phyloP scores from a whole-genome alignment of 495 filamentous ascomycete genomes.

The Amphirosellinia nigrospora region DNA sequence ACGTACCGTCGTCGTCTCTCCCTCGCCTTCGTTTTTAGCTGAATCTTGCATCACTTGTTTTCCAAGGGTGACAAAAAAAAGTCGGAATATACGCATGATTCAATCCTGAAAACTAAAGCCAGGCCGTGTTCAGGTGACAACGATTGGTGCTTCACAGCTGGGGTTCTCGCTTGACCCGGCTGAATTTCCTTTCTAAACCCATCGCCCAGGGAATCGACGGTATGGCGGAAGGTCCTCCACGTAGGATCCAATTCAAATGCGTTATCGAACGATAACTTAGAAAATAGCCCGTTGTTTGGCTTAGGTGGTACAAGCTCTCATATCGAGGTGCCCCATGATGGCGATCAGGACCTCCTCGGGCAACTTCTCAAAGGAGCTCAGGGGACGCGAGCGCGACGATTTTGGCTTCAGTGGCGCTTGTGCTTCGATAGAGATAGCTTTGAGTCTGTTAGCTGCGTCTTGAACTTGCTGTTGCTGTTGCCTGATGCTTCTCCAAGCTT shows the following conservation, averaged over 20 bases:
- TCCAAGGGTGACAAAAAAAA: neutral
- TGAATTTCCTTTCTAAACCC: neutral
- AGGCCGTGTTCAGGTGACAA: neutral
- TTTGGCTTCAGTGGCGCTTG: neutral
- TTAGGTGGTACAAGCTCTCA: slow-evolving; percentile 20
- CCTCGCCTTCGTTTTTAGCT: neutral
- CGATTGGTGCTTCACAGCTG: too few species aligned
- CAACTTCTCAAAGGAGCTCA: slow-evolving; percentile 16
- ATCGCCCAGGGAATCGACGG: neutral
- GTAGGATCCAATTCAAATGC: neutral
- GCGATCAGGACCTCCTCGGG: slow-evolving; percentile 19
- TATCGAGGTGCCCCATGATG: slow-evolving; percentile 17
- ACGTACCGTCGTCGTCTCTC: neutral
- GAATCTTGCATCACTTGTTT: neutral
- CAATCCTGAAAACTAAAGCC: neutral
- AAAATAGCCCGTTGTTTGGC: slow-evolving; percentile 15
- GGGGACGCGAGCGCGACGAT: neutral
- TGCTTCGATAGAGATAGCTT: neutral
- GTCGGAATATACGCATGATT: neutral
- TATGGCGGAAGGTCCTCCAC: slow-evolving; percentile 19
- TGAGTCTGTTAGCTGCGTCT: slow-evolving; percentile 10
- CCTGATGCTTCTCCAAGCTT: slow-evolving; percentile 4
- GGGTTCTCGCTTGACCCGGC: neutral
- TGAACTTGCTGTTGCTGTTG: neutral
- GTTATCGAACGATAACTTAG: slow-evolving; percentile 15